Conservation (phyloP, 2,329 filamentous ascomycete species). For the Mollisia scopiformis region DNA sequence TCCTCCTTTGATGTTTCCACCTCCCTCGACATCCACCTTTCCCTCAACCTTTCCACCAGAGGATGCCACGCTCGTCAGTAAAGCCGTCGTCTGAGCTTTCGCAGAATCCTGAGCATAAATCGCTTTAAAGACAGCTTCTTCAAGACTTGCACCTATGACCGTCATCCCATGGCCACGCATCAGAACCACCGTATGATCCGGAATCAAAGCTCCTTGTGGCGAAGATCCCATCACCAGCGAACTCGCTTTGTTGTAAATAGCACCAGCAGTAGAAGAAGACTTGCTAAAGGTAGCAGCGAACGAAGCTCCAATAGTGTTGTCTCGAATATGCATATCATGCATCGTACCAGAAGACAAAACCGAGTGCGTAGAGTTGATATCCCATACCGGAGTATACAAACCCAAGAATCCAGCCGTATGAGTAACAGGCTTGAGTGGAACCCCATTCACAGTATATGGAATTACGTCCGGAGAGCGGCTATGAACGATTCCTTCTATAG, state of each 20-base stretch:
- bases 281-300: not conserved
- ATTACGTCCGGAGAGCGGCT: conserved; percentile 45
- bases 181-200: conserved; percentile 41
- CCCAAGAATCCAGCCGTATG: conserved; percentile 48
- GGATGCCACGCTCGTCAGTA: conserved; percentile 26
- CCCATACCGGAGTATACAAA: conserved; percentile 3
- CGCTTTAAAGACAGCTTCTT: conserved; percentile 43
- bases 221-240: conserved; percentile 21
- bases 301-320: not conserved
- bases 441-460: conserved; percentile 41
- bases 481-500: conserved; percentile 44
- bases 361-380: not conserved
- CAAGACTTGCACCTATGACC: conserved; percentile 37
- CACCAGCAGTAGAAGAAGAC: conserved; percentile 31
- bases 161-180: conserved; percentile 50
- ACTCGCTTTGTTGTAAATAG: conserved; percentile 24
- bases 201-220: not conserved
- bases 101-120: conserved; percentile 48
- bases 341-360: not conserved
- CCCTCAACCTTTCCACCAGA: not conserved
- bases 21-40: not conserved
- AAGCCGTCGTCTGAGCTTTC: conserved; percentile 41
- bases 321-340: not conserved
- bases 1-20: not conserved
- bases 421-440: conserved; percentile 42